Conservation (phyloP, 2,329 filamentous ascomycete species). For the Arthrobotrys sphaeroides region DNA sequence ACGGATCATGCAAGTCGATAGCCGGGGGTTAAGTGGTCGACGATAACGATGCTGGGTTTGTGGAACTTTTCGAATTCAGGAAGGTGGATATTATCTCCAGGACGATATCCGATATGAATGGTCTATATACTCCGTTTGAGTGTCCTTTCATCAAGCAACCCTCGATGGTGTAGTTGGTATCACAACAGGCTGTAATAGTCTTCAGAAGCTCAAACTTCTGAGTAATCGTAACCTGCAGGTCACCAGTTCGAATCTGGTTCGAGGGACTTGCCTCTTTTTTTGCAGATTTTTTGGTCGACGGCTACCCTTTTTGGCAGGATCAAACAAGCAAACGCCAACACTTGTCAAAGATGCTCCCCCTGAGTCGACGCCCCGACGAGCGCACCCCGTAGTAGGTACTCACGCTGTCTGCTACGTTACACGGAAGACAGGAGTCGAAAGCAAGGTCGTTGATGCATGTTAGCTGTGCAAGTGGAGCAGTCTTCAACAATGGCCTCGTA, state of each 20-base stretch:
- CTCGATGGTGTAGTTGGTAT: conserved; percentile 55
- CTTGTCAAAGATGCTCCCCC: no score
- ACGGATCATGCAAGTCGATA: background rate
- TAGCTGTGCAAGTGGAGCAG: no score
- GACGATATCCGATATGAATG: background rate
- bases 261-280: conserved; percentile 49
- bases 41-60: background rate
- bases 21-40: background rate
- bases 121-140: background rate
- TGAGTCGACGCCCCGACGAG: background rate
- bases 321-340: conserved; percentile 9
- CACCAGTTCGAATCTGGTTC: conserved; percentile 55
- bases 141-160: conserved; percentile 30
- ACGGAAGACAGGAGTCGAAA: background rate
- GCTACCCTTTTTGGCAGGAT: background rate
- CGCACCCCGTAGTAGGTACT: background rate
- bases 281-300: conserved; percentile 9
- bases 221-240: conserved; percentile 53
- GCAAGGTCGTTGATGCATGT: no score
- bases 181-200: conserved; percentile 55
- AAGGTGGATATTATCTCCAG: background rate
- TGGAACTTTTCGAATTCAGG: no score
- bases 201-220: conserved; percentile 40
- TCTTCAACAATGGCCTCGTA: no score
- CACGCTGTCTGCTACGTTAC: conserved; percentile 16